Base-by-base conservation (phyloP, 2,329 filamentous ascomycete genomes). In the Ophiostoma populinum region DNA sequence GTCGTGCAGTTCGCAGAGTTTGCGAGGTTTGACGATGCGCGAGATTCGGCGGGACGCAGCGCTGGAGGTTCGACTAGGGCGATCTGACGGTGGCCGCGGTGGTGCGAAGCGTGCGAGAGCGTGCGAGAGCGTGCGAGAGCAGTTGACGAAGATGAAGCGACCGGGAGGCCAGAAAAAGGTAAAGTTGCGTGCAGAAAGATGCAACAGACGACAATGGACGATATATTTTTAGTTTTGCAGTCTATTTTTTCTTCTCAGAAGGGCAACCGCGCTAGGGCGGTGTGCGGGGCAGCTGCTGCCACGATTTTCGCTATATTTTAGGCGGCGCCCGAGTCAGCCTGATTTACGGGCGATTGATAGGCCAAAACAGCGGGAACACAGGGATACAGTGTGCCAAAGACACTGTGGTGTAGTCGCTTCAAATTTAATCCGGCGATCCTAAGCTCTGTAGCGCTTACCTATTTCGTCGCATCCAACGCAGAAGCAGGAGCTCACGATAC, bases 181-280 rank as follows among this genome's bases (percentile, higher is more conserved):
- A 22, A 32, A 31, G 16, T 22, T 40, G 34, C 25, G 24, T n/a
- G 17, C 34, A 18, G 34, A 30, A 33, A 27, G 31, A 33, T 20
- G 17, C 25, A 20, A 27, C 27, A 17, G 35, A 22, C 27, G 38
- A 40, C 35, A 38, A 42, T 38, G 33, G 32, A 40, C 38, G 37
- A 37, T 39, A 32, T 32, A 20, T 22, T 22, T 27, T 21, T 35
- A 36, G 36, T 26, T 38, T 35, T 40, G 38, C 20, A 32, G 13
- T 20, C 21, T 19, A 22, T 40, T 41, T 38, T 35, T 42, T 33
- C 32, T 41, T 41, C 33, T 39, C 37, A 24, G 36, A 24, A 41
- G 39, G 41, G 41, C 41, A 43, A 30, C 22, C 17, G 32, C 40
- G 37, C 42, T 43, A 43, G 42, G 38, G 40, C 29, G 37, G 27